Evolutionary conservation across 2,329 filamentous ascomycete species (phyloP).

Genomic region (Monosporascus sp.): DNA sequence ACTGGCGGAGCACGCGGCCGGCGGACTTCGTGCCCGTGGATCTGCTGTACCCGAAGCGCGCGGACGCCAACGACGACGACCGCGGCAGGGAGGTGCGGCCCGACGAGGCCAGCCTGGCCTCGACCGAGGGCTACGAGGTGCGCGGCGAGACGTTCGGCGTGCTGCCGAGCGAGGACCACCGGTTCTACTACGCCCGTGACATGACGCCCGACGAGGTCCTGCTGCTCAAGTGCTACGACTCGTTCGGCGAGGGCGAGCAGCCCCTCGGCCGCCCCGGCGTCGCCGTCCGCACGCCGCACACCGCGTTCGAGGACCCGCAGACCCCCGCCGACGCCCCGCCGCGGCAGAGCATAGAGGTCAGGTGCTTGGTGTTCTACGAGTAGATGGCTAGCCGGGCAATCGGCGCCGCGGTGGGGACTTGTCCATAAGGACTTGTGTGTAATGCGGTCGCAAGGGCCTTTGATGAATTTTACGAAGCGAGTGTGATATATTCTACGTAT

Average conservation of each 20-base stretch:
- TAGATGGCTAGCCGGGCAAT: slow-evolving; percentile 10
- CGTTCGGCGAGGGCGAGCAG: slow-evolving; percentile 32
- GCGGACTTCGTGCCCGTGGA: slow-evolving; percentile 56
- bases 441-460: no score
- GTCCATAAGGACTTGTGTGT: no score
- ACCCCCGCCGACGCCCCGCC: slow-evolving; percentile 40
- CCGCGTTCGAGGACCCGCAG: slow-evolving; percentile 49
- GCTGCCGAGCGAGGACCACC: slow-evolving; percentile 49
- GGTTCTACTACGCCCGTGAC: slow-evolving; percentile 62
- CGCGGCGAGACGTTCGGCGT: slow-evolving; percentile 58
- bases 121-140: slow-evolving; percentile 55
- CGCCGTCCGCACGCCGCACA: slow-evolving; percentile 44
- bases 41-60: slow-evolving; percentile 50
- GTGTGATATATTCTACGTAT: no score
- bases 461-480: no score
- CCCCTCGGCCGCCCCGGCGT: slow-evolving; percentile 29
- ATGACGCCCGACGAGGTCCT: slow-evolving; percentile 52
- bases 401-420: no score
- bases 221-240: slow-evolving; percentile 50
- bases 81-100: slow-evolving; percentile 53
- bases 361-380: slow-evolving; percentile 58
- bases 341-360: slow-evolving; percentile 59
- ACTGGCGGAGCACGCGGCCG: slow-evolving; percentile 52
- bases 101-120: slow-evolving; percentile 36
- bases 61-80: slow-evolving; percentile 36